Evolutionary conservation across 129 eudicot species (phyloP).

Genomic region (Deinandra increscens): DNA sequence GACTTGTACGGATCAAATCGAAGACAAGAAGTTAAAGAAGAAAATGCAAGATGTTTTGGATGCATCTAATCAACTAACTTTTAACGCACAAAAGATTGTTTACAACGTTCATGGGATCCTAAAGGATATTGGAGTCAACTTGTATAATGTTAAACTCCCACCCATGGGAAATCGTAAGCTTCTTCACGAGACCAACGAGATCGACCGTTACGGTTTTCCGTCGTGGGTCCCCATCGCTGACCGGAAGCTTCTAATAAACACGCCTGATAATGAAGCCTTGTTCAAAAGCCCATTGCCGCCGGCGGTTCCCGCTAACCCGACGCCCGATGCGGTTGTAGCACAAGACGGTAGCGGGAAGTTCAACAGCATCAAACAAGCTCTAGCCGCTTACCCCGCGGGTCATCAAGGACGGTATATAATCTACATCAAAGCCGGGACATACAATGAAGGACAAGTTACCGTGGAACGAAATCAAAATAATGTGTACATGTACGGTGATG

Average conservation of each 20-base stretch:
- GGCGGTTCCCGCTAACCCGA: slow-evolving; percentile 18
- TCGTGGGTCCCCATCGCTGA: slow-evolving; percentile 51
- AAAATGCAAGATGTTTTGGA: slow-evolving; percentile 39
- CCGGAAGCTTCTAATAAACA: slow-evolving; percentile 42
- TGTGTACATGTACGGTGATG: slow-evolving; percentile 71
- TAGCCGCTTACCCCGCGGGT: slow-evolving; percentile 44
- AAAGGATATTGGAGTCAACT: slow-evolving; percentile 32
- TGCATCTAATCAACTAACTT: slow-evolving; percentile 57
- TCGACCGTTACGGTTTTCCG: slow-evolving; percentile 43
- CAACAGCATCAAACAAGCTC: slow-evolving; percentile 51
- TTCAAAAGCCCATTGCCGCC: slow-evolving; percentile 30
- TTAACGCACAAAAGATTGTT: slow-evolving; percentile 51
- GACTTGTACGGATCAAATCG: slow-evolving; percentile 46
- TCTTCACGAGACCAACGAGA: slow-evolving; percentile 29
- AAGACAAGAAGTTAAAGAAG: slow-evolving; percentile 35
- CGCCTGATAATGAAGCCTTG: slow-evolving; percentile 13
- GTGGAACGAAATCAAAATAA: slow-evolving; percentile 34
- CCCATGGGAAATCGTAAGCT: slow-evolving; percentile 38
- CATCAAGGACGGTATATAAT: slow-evolving; percentile 45
- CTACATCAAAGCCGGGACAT: slow-evolving; percentile 58
- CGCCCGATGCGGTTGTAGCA: slow-evolving; percentile 65
- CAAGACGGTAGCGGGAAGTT: slow-evolving; percentile 68
- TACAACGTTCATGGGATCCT: slow-evolving; percentile 38
- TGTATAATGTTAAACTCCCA: slow-evolving; percentile 20
- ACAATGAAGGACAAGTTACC: slow-evolving; percentile 41